These are phyloP conservation scores for Diutina ranongensis DNA, from an alignment of 1,139 yeast species.

Conservation along the genomic window DNA sequence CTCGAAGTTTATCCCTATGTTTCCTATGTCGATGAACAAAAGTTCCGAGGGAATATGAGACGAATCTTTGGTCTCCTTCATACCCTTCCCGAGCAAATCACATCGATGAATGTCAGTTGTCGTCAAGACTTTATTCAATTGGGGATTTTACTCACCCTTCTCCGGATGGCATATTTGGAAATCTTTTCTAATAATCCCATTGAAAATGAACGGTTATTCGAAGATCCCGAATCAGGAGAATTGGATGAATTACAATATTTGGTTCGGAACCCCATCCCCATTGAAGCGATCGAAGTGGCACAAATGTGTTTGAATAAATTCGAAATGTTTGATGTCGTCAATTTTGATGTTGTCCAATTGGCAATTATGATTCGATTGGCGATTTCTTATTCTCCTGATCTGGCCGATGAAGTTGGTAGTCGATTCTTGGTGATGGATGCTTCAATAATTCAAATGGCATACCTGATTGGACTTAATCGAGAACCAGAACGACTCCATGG, in stretches of 20 bases:
- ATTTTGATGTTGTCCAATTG: constrained; percentile 13
- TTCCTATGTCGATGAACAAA: constrained; percentile 38
- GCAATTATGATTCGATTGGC: constrained; percentile 10
- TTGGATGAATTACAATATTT: constrained; percentile 21
- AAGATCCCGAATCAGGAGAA: constrained; percentile 8
- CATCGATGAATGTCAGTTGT: neutral
- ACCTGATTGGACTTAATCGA: constrained; percentile 2
- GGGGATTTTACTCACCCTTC: constrained; percentile 18
- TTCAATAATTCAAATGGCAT: constrained; percentile 1
- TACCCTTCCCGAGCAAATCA: constrained; percentile 9
- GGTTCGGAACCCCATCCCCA: constrained; percentile 21
- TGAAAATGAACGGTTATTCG: constrained; percentile 19
- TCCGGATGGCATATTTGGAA: constrained; percentile 22
- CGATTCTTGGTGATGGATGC: constrained; percentile 8
- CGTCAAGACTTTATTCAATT: constrained; percentile 19
- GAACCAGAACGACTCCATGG: constrained; percentile 7
- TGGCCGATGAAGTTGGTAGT: constrained; percentile 12
- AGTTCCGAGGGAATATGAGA: constrained; percentile 14
- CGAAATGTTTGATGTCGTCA: constrained; percentile 18
- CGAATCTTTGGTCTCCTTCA: constrained; percentile 13
- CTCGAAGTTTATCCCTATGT: constrained; percentile 33
- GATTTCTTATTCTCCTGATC: constrained; percentile 10
- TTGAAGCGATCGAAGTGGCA: constrained; percentile 24
- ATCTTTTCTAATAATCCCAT: constrained; percentile 21
- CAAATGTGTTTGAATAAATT: constrained; percentile 20